These are phyloP conservation scores for Neurospora cerealis DNA, from an alignment of 495 filamentous ascomycete species.

Conservation along the genomic window DNA sequence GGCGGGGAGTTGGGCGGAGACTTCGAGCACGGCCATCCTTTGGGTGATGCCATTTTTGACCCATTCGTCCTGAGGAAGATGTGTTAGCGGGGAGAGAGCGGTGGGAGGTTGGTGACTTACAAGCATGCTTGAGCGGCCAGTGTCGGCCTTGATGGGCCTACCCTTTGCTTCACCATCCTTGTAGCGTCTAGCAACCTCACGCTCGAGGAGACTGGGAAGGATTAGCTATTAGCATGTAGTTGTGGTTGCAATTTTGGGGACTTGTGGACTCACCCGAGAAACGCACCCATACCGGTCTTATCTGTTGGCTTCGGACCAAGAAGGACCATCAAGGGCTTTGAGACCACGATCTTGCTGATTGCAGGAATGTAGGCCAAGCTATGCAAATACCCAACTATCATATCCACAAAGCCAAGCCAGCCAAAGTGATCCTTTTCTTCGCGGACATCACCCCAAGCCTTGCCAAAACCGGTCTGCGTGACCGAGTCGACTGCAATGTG, in stretches of 20 bases:
- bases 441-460: neutral
- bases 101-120: neutral
- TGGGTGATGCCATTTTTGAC: neutral
- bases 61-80: neutral
- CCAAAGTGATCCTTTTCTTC: neutral
- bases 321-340: neutral
- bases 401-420: neutral
- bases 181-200: neutral
- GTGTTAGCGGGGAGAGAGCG: neutral
- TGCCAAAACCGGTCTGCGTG: slow-evolving; percentile 34
- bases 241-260: neutral
- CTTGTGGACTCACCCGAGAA: neutral
- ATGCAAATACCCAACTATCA: neutral
- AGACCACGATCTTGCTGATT: neutral
- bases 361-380: neutral
- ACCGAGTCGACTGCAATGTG: slow-evolving; percentile 30
- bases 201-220: neutral
- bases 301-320: neutral
- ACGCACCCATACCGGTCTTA: neutral
- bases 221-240: neutral
- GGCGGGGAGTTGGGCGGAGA: slow-evolving; percentile 30
- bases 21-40: neutral
- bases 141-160: neutral
- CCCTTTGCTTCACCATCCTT: neutral
- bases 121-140: neutral